phyloP scores from a whole-genome alignment of 73 alveolate species.

The Paramecium octaurelia region DNA sequence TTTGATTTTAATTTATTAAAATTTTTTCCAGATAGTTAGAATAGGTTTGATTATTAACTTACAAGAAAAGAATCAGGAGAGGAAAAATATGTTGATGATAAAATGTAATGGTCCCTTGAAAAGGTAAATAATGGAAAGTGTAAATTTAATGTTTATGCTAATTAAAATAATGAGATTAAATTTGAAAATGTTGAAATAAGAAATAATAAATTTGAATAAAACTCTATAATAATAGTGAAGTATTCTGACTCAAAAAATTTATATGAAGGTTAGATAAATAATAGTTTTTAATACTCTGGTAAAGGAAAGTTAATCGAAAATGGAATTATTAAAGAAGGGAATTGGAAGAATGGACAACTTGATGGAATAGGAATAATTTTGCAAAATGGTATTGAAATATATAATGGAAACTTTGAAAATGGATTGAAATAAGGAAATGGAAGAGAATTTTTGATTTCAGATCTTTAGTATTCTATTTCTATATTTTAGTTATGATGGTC shows the following conservation, averaged over 20 bases:
- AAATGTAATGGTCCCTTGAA: background rate
- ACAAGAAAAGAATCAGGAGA: background rate
- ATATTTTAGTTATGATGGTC: background rate
- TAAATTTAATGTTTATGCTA: background rate
- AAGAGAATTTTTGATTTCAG: background rate
- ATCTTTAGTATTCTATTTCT: background rate
- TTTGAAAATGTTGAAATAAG: background rate
- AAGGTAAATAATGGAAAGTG: background rate
- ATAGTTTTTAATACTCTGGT: background rate
- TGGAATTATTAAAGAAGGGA: background rate
- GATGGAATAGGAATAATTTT: background rate
- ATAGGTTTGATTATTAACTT: background rate
- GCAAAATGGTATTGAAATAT: background rate
- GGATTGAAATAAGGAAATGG: background rate
- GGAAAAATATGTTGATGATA: background rate
- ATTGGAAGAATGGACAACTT: background rate
- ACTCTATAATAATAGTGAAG: background rate
- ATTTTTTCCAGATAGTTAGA: background rate
- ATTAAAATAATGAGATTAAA: background rate
- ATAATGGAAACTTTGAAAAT: background rate
- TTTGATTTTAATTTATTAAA: background rate
- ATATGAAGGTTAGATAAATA: background rate
- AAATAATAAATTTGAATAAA: background rate
- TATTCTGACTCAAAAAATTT: background rate
- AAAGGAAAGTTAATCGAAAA: background rate